Conservation (phyloP, 805 yeast genomes). For the Priceomyces haplophilus region DNA sequence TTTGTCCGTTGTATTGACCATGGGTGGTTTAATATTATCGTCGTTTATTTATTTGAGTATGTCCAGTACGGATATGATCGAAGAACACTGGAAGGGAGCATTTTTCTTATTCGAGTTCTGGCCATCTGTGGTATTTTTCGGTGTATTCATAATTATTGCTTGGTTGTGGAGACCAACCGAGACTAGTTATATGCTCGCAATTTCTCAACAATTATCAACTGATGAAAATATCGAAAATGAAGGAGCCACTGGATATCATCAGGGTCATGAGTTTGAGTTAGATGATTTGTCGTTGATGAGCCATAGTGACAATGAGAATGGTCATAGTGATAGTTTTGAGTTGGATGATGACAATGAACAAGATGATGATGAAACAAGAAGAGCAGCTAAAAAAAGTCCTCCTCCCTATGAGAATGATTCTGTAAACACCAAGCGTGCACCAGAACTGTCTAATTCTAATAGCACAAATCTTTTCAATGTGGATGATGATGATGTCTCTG, state of each 20-base stretch:
- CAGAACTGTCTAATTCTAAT: constrained; percentile 9
- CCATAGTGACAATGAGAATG: constrained; percentile 39
- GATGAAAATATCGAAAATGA: constrained; percentile 59
- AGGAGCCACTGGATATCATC: constrained; percentile 23
- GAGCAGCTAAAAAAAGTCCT: constrained; percentile 5
- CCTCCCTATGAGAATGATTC: constrained; percentile 10
- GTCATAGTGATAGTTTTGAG: constrained; percentile 37
- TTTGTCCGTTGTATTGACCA: constrained; percentile 63
- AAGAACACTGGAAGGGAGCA: constrained; percentile 87
- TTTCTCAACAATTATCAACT: constrained; percentile 86
- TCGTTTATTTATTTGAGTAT: constrained; percentile 70
- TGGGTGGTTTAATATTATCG: constrained; percentile 68
- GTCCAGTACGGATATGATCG: constrained; percentile 72
- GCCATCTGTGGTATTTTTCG: constrained; percentile 86
- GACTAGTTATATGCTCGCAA: constrained; percentile 90
- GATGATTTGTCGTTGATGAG: constrained; percentile 56
- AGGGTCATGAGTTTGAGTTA: constrained; percentile 57
- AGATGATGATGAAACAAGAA: constrained; percentile 2
- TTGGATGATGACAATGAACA: constrained; percentile 20
- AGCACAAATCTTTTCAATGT: constrained; percentile 40
- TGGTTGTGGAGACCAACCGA: constrained; percentile 98
- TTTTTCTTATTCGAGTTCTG: constrained; percentile 90
- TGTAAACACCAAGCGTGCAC: constrained; percentile 6
- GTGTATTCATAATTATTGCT: constrained; percentile 79
- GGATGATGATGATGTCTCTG: constrained; percentile 33